These are phyloP conservation scores for Fraxinus pennsylvanica DNA, from an alignment of 257 asterid species.

Conservation along the genomic window DNA sequence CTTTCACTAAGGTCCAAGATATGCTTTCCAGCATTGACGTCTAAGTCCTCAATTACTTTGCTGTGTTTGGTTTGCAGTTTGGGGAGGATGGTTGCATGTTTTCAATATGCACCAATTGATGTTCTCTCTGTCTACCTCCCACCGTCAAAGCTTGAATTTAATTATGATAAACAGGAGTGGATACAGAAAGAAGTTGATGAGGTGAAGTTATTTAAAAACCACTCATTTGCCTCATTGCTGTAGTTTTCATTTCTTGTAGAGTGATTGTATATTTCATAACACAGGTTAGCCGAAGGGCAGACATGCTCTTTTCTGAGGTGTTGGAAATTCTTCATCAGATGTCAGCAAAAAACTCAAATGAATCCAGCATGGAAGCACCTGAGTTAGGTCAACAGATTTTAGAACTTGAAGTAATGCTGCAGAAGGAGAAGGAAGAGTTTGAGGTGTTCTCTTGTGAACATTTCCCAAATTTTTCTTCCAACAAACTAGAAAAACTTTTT, in stretches of 20 bases:
- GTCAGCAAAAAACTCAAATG: slow-evolving; percentile 35
- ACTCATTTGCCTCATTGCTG: slow-evolving; percentile 23
- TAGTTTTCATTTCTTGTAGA: slow-evolving; percentile 24
- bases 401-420: slow-evolving; percentile 56
- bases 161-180: slow-evolving; percentile 69
- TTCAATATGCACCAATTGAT: slow-evolving; percentile 67
- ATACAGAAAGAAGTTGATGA: slow-evolving; percentile 59
- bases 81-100: slow-evolving; percentile 87
- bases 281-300: slow-evolving; percentile 56
- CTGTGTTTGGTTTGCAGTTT: slow-evolving; percentile 50
- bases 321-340: slow-evolving; percentile 52
- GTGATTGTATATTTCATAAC: slow-evolving; percentile 24
- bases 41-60: slow-evolving; percentile 21
- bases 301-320: slow-evolving; percentile 56
- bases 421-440: slow-evolving; percentile 61
- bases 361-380: slow-evolving; percentile 36
- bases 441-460: slow-evolving; percentile 46
- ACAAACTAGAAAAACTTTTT: background rate
- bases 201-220: slow-evolving; percentile 39
- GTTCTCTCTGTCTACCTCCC: slow-evolving; percentile 84
- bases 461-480: background rate
- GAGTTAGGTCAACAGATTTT: slow-evolving; percentile 45
- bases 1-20: slow-evolving; percentile 17
- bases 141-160: slow-evolving; percentile 69
- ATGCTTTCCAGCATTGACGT: slow-evolving; percentile 10